Evolutionary conservation across 345 rosid species (phyloP).

Genomic region (Populus ilicifolia): DNA sequence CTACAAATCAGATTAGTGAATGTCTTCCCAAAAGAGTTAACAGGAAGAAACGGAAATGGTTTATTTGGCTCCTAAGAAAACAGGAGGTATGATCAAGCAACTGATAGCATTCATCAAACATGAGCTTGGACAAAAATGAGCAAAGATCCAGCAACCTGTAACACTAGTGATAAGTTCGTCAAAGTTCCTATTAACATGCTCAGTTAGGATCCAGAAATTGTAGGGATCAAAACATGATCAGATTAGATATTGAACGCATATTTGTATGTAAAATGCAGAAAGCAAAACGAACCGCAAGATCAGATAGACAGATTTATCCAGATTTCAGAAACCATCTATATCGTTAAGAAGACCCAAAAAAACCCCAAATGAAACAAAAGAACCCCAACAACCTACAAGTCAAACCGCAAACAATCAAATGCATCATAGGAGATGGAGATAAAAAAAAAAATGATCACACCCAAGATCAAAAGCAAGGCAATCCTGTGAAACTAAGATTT

Average conservation of each 20-base stretch:
- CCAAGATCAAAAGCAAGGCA: not conserved
- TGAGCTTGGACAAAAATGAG: not conserved
- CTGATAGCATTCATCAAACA: not conserved
- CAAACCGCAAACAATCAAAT: not conserved
- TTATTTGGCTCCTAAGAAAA: not conserved
- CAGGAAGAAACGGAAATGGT: not conserved
- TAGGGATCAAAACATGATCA: not conserved
- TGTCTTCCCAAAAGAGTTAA: not conserved
- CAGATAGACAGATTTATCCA: not conserved
- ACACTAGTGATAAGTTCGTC: not conserved
- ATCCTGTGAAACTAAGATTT: not conserved
- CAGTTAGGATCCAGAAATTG: not conserved
- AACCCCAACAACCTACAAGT: not conserved
- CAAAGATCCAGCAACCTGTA: not conserved
- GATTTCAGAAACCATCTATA: not conserved
- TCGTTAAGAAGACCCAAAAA: not conserved
- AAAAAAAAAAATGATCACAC: not conserved
- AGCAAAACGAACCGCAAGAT: not conserved
- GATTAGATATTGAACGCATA: not conserved
- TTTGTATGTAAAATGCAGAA: not conserved
- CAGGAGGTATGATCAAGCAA: not conserved
- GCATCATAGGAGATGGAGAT: not conserved
- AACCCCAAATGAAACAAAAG: not conserved
- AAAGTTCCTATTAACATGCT: not conserved
- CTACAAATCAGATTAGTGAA: conserved; percentile 7